Conservation (phyloP, 192 early-diverging fungal genomes). For the Powellomyces hirtus region DNA sequence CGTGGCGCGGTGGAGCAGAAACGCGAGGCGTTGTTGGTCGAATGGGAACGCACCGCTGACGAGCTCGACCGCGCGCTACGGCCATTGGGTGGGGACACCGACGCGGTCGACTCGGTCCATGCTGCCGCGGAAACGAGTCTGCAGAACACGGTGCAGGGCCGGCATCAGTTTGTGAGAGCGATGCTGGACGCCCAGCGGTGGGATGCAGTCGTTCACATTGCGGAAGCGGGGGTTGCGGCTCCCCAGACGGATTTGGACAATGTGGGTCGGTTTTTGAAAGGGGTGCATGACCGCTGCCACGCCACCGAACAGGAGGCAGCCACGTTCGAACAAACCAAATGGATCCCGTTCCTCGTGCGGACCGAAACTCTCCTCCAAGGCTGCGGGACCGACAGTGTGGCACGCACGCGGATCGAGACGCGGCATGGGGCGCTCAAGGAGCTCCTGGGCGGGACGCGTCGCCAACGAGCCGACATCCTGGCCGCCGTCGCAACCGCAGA, state of each 20-base stretch:
- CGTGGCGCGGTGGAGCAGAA: neutral
- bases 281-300: neutral
- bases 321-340: conserved; percentile 1
- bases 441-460: neutral
- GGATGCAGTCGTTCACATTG: neutral
- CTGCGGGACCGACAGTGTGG: neutral
- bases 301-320: neutral
- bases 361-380: conserved; percentile 8
- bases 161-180: neutral
- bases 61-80: neutral
- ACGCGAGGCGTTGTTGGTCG: neutral
- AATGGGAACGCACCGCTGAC: conserved; percentile 4
- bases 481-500: neutral
- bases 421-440: neutral
- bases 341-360: conserved; percentile 8
- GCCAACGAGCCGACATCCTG: neutral
- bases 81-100: neutral
- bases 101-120: neutral
- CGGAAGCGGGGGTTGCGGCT: neutral
- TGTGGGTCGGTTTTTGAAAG: neutral
- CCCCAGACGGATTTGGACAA: neutral
- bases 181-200: neutral
- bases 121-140: neutral
- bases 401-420: neutral
- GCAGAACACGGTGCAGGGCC: neutral